Evolutionary conservation across 2,329 filamentous ascomycete genomes (phyloP).

Genomic region (Cyphellophora attinorum): DNA sequence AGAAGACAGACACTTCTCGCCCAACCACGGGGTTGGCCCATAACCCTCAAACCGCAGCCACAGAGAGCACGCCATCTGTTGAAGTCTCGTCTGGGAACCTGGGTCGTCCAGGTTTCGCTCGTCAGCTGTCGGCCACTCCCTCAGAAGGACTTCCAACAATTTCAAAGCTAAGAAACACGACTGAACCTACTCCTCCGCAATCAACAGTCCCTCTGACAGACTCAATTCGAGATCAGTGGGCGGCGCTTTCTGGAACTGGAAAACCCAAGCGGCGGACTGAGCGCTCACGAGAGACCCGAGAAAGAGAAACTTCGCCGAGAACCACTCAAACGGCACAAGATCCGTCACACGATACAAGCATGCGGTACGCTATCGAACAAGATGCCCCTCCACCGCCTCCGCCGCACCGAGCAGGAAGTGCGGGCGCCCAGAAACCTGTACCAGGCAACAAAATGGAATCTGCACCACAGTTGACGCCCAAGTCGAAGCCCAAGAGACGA

Average conservation of each 20-base stretch:
- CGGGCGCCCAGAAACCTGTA: constrained; percentile 2
- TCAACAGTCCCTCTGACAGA: constrained; percentile 6
- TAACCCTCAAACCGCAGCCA: no score
- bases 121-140: constrained; percentile 37
- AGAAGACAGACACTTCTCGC: no score
- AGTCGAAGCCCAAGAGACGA: constrained; percentile 48
- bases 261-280: constrained; percentile 1
- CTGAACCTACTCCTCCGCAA: constrained; percentile 11
- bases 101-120: constrained; percentile 22
- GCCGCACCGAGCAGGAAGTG: constrained; percentile 33
- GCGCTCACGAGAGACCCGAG: no score
- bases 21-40: no score
- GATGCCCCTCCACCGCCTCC: constrained; percentile 33
- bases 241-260: constrained; percentile 4
- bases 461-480: constrained; percentile 26
- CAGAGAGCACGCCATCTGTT: no score
- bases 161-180: constrained; percentile 30
- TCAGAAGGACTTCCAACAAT: constrained; percentile 35
- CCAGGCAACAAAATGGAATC: constrained; percentile 5
- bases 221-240: constrained; percentile 9
- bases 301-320: no score
- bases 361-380: neutral
- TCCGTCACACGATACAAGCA: no score
- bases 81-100: no score
- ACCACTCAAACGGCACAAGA: no score